These are phyloP conservation scores for Plasmodium gonderi DNA, from an alignment of 169 alveolate species.

Conservation along the genomic window DNA sequence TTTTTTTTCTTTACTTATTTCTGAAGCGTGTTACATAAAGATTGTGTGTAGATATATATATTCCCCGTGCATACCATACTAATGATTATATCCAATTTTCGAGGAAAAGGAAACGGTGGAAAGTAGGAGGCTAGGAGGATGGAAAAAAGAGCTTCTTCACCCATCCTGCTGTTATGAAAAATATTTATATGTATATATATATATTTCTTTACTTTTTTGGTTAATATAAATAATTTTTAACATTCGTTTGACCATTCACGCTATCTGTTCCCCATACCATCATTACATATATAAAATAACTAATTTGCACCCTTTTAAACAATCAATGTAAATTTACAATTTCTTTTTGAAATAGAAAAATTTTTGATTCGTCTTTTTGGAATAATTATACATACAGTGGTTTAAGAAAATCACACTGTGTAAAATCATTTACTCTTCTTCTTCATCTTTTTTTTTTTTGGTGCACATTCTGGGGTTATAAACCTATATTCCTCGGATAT, in stretches of 20 bases:
- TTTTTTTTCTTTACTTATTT: too few species aligned
- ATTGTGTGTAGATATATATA: too few species aligned
- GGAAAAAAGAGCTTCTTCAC: too few species aligned
- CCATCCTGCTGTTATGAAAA: too few species aligned
- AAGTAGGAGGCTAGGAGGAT: too few species aligned
- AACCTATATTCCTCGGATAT: too few species aligned
- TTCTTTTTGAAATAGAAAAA: not conserved
- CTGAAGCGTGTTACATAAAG: too few species aligned
- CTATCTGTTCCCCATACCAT: not conserved
- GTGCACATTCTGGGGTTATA: too few species aligned
- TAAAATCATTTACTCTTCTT: not conserved
- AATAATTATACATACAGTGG: not conserved
- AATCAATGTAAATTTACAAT: not conserved
- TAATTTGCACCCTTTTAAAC: not conserved
- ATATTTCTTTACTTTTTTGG: not conserved
- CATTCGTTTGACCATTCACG: not conserved
- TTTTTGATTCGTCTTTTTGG: not conserved
- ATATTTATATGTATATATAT: not conserved
- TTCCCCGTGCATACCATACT: too few species aligned
- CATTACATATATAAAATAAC: not conserved
- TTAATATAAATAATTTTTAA: not conserved
- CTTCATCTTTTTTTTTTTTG: not conserved
- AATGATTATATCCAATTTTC: too few species aligned
- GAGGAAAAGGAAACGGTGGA: too few species aligned
- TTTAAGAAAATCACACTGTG: not conserved